These are phyloP conservation scores for Talaromyces sp. DNA, from an alignment of 2,329 filamentous ascomycete genomes.

Conservation along the genomic window DNA sequence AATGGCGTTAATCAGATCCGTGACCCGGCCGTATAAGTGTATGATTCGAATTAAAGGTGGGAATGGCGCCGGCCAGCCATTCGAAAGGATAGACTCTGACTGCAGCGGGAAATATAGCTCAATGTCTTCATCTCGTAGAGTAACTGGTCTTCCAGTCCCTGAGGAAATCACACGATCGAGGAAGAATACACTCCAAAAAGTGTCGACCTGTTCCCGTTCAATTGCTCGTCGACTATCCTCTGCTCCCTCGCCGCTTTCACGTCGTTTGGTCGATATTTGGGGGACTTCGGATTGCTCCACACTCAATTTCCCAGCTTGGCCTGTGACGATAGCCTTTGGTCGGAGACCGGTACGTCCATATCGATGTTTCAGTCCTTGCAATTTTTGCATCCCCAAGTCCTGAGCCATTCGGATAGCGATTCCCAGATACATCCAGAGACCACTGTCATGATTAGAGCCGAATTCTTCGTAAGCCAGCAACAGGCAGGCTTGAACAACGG, in stretches of 20 bases:
- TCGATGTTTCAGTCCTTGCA: conserved; percentile 65
- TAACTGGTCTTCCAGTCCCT: conserved; percentile 78
- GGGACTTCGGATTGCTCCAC: conserved; percentile 44
- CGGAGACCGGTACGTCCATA: conserved; percentile 54
- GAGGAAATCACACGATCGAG: conserved; percentile 84
- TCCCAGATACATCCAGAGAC: conserved; percentile 89
- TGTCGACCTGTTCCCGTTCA: conserved; percentile 78
- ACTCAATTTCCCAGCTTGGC: conserved; percentile 40
- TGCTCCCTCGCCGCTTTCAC: conserved; percentile 4
- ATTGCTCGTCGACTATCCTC: conserved; percentile 51
- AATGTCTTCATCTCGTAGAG: conserved; percentile 77
- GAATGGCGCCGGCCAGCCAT: conserved; percentile 72
- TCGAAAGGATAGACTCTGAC: conserved; percentile 50
- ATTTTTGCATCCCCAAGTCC: conserved; percentile 75
- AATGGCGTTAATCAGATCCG: conserved; percentile 79
- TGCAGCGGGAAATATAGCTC: conserved; percentile 67
- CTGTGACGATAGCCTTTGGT: conserved; percentile 52
- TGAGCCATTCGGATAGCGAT: conserved; percentile 80
- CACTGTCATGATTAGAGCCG: conserved; percentile 81
- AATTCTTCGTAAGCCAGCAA: conserved; percentile 87
- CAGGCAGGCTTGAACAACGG: conserved; percentile 77
- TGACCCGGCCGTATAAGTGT: conserved; percentile 78
- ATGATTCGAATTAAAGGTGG: conserved; percentile 79
- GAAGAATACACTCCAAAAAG: conserved; percentile 87
- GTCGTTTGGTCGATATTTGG: conserved; percentile 28